Evolutionary conservation across 257 asterid genomes (phyloP).

Genomic region (Anisodus acutangulus): DNA sequence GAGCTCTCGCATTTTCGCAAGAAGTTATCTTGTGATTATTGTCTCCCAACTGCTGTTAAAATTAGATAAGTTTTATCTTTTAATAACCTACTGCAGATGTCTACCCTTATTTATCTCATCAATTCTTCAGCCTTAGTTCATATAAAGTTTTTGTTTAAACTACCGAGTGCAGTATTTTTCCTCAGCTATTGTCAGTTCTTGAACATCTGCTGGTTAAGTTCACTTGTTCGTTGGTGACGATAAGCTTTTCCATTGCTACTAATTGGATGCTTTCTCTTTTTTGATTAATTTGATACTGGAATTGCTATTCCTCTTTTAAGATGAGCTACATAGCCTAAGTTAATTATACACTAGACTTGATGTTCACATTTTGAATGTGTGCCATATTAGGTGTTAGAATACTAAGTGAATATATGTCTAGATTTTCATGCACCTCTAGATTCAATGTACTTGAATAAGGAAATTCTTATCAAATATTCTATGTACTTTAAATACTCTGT

Average conservation of each 20-base stretch:
- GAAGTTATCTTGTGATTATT: slow-evolving; percentile 24
- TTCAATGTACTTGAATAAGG: no score
- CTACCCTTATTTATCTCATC: not conserved
- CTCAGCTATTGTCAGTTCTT: not conserved
- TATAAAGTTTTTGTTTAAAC: not conserved
- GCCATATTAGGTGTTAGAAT: not conserved
- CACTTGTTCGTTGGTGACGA: not conserved
- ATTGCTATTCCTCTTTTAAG: not conserved
- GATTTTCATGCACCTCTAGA: no score
- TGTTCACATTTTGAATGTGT: not conserved
- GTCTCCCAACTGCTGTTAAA: not conserved
- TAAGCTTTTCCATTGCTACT: not conserved
- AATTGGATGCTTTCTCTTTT: not conserved
- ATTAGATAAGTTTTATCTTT: slow-evolving; percentile 24
- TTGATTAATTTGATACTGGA: not conserved
- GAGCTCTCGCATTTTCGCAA: slow-evolving; percentile 26
- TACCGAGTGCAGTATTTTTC: not conserved
- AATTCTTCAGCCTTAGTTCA: not conserved
- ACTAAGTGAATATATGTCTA: no score
- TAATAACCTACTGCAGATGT: not conserved
- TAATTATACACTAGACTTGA: not conserved
- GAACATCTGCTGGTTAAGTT: not conserved
- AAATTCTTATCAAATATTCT: no score
- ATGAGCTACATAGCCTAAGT: not conserved
- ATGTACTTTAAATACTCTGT: no score